Conservation (phyloP, 805 yeast species). For the Tetrapisispora arboricola region DNA sequence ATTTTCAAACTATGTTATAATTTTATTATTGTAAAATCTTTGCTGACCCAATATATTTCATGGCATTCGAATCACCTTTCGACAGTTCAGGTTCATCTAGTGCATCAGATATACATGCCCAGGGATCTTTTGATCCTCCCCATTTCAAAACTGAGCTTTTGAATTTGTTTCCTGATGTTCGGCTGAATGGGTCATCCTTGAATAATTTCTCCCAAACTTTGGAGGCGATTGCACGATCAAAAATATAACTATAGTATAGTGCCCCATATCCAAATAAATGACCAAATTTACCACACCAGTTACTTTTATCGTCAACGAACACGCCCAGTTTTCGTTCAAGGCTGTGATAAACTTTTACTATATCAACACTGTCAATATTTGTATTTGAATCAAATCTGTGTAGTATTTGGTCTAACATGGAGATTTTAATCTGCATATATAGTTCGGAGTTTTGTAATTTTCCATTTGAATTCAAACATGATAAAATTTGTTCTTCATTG, state of each 20-base stretch:
- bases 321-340: conserved; percentile 51
- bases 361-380: conserved; percentile 38
- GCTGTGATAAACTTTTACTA: conserved; percentile 53
- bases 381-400: conserved; percentile 39
- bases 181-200: conserved; percentile 54
- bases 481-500: conserved; percentile 39
- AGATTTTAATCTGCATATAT: conserved; percentile 82
- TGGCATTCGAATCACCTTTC: conserved; percentile 62
- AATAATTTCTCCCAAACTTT: conserved; percentile 74
- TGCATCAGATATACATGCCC: conserved; percentile 75
- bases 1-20: neutral
- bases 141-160: conserved; percentile 62
- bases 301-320: conserved; percentile 58
- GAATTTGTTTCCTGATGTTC: conserved; percentile 68
- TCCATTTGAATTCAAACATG: conserved; percentile 42
- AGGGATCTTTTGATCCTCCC: conserved; percentile 92
- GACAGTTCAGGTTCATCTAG: conserved; percentile 51
- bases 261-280: conserved; percentile 92
- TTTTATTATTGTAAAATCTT: neutral
- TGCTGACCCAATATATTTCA: conserved; percentile 40
- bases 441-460: conserved; percentile 61
- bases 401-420: conserved; percentile 72
- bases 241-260: conserved; percentile 80
- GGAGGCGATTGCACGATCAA: conserved; percentile 88
- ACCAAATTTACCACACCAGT: conserved; percentile 92